phyloP scores from a whole-genome alignment of 179 eudicot genomes.

The Actinidia arguta region DNA sequence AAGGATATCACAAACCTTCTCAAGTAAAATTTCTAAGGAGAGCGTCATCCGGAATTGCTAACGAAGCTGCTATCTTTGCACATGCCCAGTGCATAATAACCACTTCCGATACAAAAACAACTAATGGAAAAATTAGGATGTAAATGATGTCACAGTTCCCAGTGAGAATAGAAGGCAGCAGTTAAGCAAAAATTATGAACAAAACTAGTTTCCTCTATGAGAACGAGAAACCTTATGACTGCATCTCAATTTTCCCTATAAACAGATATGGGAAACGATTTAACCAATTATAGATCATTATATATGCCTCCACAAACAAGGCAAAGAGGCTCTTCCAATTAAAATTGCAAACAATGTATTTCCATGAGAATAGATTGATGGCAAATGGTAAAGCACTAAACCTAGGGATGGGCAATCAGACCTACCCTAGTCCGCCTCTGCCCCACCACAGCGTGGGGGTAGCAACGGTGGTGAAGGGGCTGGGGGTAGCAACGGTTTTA shows the following conservation, averaged over 20 bases:
- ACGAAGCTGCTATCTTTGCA: conserved; percentile 78
- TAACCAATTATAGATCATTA: too few species aligned
- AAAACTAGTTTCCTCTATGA: conserved; percentile 8
- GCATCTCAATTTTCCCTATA: background rate
- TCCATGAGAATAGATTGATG: background rate
- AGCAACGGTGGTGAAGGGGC: too few species aligned
- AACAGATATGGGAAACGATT: background rate
- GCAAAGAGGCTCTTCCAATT: background rate
- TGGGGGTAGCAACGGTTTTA: too few species aligned
- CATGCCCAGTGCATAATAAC: conserved; percentile 99
- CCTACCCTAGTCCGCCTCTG: too few species aligned
- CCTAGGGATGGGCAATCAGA: too few species aligned
- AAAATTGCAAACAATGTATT: background rate
- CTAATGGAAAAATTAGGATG: background rate
- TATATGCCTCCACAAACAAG: too few species aligned
- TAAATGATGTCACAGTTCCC: background rate
- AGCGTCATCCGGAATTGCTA: conserved; percentile 74
- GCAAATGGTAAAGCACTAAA: background rate
- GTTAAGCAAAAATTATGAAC: background rate
- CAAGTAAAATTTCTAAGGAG: conserved; percentile 82
- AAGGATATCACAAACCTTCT: conserved; percentile 59
- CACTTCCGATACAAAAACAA: conserved; percentile 61
- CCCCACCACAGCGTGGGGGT: too few species aligned
- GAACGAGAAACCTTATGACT: background rate
- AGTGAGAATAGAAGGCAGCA: conserved; percentile 13